Conservation (phyloP, 176 grass and related monocot species). For the Zizania latifolia region DNA sequence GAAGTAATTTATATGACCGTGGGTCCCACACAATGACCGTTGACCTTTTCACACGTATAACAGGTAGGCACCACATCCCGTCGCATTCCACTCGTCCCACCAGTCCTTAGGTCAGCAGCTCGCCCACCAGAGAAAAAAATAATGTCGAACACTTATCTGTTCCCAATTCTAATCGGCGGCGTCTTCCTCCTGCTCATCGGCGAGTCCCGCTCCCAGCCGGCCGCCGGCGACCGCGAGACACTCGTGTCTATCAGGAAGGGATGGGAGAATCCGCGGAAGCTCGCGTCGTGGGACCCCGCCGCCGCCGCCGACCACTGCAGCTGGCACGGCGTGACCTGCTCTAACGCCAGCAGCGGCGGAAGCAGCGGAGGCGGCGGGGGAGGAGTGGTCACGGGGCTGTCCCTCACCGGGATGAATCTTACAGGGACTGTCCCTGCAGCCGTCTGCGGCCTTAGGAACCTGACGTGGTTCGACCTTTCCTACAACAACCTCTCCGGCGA, state of each 20-base stretch:
- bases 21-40: too few species aligned
- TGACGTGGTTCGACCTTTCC: constrained; percentile 55
- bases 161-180: neutral
- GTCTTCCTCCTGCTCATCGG: constrained; percentile 21
- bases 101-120: too few species aligned
- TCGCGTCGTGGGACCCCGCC: constrained; percentile 49
- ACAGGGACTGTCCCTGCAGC: constrained; percentile 27
- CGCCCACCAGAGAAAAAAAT: neutral
- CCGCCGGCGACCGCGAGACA: constrained; percentile 4
- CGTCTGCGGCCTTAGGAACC: constrained; percentile 41
- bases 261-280: constrained; percentile 32
- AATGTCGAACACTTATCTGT: neutral
- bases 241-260: constrained; percentile 35
- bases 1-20: too few species aligned
- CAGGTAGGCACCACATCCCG: too few species aligned
- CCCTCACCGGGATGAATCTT: neutral
- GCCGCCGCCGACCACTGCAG: constrained; percentile 34
- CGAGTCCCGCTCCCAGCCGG: neutral
- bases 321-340: constrained; percentile 46
- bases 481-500: constrained; percentile 41
- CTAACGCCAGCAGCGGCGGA: neutral
- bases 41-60: too few species aligned
- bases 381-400: constrained; percentile 17
- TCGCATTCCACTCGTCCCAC: too few species aligned
- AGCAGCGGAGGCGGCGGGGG: neutral